phyloP scores from a whole-genome alignment of 345 rosid species.

The Eucalyptus decipiens region DNA sequence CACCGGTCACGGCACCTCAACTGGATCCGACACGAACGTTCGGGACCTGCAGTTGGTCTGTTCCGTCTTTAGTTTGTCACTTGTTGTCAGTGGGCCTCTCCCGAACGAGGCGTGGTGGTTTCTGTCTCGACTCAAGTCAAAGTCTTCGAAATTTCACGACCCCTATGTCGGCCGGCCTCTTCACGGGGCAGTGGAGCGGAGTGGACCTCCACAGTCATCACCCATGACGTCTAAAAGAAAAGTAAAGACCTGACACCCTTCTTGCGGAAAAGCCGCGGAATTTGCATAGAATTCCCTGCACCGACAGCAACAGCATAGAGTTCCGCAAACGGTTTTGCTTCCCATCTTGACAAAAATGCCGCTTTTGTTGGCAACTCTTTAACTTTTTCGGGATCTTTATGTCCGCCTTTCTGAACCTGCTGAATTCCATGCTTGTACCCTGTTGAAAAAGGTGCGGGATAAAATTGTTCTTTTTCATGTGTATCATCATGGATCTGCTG shows the following conservation, averaged over 20 bases:
- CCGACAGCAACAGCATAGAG: not conserved
- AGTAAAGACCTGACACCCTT: not conserved
- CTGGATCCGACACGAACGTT: not conserved
- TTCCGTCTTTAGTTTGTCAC: too few species aligned
- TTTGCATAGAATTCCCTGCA: not conserved
- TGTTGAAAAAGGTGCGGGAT: not conserved
- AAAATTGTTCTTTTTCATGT: not conserved
- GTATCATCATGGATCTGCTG: not conserved
- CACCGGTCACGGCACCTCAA: not conserved
- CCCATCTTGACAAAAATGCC: not conserved
- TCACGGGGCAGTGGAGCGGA: not conserved
- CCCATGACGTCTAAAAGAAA: not conserved
- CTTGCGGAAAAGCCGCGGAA: not conserved
- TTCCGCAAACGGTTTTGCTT: not conserved
- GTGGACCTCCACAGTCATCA: not conserved
- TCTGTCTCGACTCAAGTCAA: not conserved
- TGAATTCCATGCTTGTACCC: not conserved
- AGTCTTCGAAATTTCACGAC: not conserved
- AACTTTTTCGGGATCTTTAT: not conserved
- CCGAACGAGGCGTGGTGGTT: not conserved
- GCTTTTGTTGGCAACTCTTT: not conserved
- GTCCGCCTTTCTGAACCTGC: not conserved
- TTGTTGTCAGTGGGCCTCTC: too few species aligned
- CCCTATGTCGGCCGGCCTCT: not conserved
- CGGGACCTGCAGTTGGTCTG: too few species aligned